A percentile compares a stretch with the other conserved stretches of the same genome.
phyloP scores from a whole-genome alignment of 805 yeast species.

The Candida berthetii region DNA sequence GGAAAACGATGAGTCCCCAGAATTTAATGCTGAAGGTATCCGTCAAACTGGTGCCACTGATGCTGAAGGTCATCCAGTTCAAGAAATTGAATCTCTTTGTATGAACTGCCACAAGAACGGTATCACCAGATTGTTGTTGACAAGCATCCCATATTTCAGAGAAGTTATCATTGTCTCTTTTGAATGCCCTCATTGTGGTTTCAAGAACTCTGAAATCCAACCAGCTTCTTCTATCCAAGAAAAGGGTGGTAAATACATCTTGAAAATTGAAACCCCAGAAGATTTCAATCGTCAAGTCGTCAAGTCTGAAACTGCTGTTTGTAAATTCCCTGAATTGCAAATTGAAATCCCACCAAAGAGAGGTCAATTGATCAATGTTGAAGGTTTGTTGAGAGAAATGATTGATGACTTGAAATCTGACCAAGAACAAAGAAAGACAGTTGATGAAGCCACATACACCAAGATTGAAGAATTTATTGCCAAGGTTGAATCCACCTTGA shows the following conservation, averaged over 20 bases:
- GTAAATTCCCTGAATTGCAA: constrained; percentile 77
- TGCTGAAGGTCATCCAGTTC: constrained; percentile 89
- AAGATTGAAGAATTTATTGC: constrained; percentile 68
- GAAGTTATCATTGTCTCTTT: constrained; percentile 93
- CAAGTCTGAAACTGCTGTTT: constrained; percentile 80
- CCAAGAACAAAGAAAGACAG: constrained; percentile 70
- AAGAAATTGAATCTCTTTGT: constrained; percentile 90
- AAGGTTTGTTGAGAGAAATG: constrained; percentile 84
- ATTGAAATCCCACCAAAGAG: constrained; percentile 93
- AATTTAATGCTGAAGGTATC: constrained; percentile 33
- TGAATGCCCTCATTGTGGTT: constrained; percentile 91
- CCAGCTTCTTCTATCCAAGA: constrained; percentile 92
- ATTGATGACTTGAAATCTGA: constrained; percentile 71
- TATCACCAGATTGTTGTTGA: constrained; percentile 72
- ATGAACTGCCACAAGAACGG: constrained; percentile 94
- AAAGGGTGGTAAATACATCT: constrained; percentile 70
- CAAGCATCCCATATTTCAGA: constrained; percentile 86
- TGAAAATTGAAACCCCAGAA: constrained; percentile 58
- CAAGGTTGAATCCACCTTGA: constrained; percentile 52
- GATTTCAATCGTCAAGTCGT: constrained; percentile 90
- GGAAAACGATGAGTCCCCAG: constrained; percentile 11
- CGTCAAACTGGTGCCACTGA: constrained; percentile 72
- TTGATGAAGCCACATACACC: constrained; percentile 68
- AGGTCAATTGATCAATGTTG: constrained; percentile 90
- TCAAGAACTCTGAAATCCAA: constrained; percentile 88